phyloP scores from a whole-genome alignment of 352 stramenopile genomes.

The Phytophthora foliorum region DNA sequence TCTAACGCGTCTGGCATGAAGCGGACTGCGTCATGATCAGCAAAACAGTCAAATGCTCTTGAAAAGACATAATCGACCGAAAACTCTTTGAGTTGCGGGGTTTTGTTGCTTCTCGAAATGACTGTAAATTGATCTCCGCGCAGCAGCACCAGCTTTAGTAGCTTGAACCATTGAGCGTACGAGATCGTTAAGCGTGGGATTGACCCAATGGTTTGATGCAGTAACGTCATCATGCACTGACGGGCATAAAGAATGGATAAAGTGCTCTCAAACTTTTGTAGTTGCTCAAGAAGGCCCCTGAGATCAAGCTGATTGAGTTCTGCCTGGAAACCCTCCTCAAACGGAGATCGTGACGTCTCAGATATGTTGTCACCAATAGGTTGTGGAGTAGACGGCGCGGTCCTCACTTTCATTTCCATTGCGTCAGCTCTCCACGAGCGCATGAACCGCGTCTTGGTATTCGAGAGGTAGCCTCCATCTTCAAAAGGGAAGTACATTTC shows the following conservation, averaged over 20 bases:
- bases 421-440: conserved; percentile 33
- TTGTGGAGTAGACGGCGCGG: neutral
- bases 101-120: conserved; percentile 3
- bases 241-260: conserved; percentile 49
- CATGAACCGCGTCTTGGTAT: conserved; percentile 50
- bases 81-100: conserved; percentile 10
- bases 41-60: conserved; percentile 24
- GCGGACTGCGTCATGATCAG: neutral
- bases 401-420: conserved; percentile 42
- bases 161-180: conserved; percentile 43
- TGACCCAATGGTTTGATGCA: conserved; percentile 23
- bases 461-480: conserved; percentile 77
- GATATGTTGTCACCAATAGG: neutral
- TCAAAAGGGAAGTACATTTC: conserved; percentile 91
- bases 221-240: conserved; percentile 26
- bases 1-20: conserved; percentile 50
- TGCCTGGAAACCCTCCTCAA: conserved; percentile 35
- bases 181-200: conserved; percentile 8
- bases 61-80: conserved; percentile 27
- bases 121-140: conserved; percentile 60
- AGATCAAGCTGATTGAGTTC: conserved; percentile 37
- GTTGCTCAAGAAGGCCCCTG: conserved; percentile 18
- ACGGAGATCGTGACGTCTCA: neutral
- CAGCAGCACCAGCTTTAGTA: conserved; percentile 64
- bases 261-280: conserved; percentile 37